Percentiles rank a stretch among this genome's conserved stretches.
These are phyloP conservation scores for Fusarium drepaniforme DNA, from an alignment of 2,329 filamentous ascomycete genomes.

Conservation along the genomic window DNA sequence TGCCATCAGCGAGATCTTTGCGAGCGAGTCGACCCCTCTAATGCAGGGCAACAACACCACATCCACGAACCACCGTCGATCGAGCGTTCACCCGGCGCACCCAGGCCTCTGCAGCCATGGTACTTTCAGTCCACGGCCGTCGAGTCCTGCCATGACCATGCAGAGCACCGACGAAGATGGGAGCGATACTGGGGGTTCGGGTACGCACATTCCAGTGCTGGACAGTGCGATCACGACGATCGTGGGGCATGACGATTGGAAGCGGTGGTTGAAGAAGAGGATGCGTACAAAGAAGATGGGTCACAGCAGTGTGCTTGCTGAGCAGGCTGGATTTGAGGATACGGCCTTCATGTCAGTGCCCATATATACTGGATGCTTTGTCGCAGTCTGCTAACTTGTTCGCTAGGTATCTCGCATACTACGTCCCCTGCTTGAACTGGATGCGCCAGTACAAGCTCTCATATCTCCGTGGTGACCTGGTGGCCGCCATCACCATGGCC, in stretches of 20 bases:
- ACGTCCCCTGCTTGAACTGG: conserved; percentile 93
- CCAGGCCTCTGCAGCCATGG: conserved; percentile 75
- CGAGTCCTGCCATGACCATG: conserved; percentile 57
- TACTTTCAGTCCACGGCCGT: conserved; percentile 78
- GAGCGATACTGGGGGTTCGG: conserved; percentile 49
- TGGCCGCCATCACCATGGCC: conserved; percentile 94
- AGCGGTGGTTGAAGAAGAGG: conserved; percentile 61
- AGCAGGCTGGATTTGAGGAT: conserved; percentile 80
- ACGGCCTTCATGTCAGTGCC: conserved; percentile 77
- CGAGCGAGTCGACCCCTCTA: conserved; percentile 65
- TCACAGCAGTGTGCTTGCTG: conserved; percentile 78
- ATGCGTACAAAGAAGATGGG: conserved; percentile 76
- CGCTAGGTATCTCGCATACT: conserved; percentile 87
- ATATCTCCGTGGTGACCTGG: conserved; percentile 86
- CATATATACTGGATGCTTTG: not conserved
- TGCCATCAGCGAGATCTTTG: conserved; percentile 28
- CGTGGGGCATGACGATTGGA: conserved; percentile 59
- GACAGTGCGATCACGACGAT: conserved; percentile 55
- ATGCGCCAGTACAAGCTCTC: conserved; percentile 86
- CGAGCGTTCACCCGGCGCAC: conserved; percentile 51
- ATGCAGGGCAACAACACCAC: conserved; percentile 49
- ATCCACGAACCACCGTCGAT: conserved; percentile 26
- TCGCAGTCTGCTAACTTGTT: conserved; percentile 19
- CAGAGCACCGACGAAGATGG: conserved; percentile 47
- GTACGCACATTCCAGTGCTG: conserved; percentile 51